Conservation (phyloP, 1,284 basidiomycete genomes). For the Melampsora americana region DNA sequence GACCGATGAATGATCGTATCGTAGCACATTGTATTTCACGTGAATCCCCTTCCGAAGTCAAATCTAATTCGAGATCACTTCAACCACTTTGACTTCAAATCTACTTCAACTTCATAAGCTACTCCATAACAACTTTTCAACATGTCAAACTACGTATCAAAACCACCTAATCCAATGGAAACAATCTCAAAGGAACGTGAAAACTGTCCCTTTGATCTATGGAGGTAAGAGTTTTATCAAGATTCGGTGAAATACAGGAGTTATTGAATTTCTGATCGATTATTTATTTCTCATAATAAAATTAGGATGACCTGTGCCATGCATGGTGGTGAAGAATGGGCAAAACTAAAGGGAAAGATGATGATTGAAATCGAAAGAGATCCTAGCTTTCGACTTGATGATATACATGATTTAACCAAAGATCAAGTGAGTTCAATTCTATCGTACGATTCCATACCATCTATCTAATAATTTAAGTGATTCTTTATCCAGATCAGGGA, state of each 20-base stretch:
- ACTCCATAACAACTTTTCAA: too few relatives aligned
- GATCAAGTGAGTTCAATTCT: conserved; percentile 58
- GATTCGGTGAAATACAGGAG: too few relatives aligned
- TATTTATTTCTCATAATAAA: conserved; percentile 6
- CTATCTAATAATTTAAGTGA: background rate
- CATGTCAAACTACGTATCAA: background rate
- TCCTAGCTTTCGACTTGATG: conserved; percentile 59
- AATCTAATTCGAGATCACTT: too few relatives aligned
- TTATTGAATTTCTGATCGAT: background rate
- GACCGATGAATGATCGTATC: too few relatives aligned
- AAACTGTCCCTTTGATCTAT: conserved; percentile 55
- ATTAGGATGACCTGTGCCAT: conserved; percentile 54
- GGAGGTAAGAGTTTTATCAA: conserved; percentile 47
- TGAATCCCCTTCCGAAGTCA: too few relatives aligned
- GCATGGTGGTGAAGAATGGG: conserved; percentile 54
- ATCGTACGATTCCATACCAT: background rate
- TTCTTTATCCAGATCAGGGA: conserved; percentile 16
- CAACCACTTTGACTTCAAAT: too few relatives aligned
- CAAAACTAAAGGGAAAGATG: conserved; percentile 52
- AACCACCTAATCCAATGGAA: conserved; percentile 50
- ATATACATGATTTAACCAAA: conserved; percentile 61
- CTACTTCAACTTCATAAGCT: too few relatives aligned
- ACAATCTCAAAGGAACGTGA: conserved; percentile 55
- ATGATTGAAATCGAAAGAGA: conserved; percentile 56
- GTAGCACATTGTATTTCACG: too few relatives aligned